Conservation (phyloP, 2,329 filamentous ascomycete genomes). For the Phialophora verrucosa region DNA sequence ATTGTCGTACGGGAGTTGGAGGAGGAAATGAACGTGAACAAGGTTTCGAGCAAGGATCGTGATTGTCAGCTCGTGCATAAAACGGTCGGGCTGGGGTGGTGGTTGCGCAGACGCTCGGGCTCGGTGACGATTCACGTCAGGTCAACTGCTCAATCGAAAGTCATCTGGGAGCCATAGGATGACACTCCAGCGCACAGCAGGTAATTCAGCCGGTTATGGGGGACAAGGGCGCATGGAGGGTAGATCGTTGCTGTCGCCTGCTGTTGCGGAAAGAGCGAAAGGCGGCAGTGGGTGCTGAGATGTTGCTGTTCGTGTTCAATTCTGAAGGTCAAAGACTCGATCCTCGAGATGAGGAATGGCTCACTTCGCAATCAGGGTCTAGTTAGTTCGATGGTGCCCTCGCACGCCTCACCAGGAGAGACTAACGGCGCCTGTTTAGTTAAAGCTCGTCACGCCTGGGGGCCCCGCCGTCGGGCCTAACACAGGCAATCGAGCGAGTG, state of each 20-base stretch:
- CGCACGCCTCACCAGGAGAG: constrained; percentile 2
- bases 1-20: constrained; percentile 1
- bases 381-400: neutral
- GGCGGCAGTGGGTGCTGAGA: constrained; percentile 8
- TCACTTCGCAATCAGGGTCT: constrained; percentile 12
- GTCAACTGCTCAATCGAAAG: constrained; percentile 16
- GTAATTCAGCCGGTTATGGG: neutral
- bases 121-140: constrained; percentile 23
- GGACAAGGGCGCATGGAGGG: constrained; percentile 17
- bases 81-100: constrained; percentile 14
- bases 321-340: neutral
- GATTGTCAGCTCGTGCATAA: constrained; percentile 28
- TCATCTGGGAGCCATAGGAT: constrained; percentile 4
- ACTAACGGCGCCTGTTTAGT: constrained; percentile 9
- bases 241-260: constrained; percentile 9
- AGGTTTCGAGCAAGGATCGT: constrained; percentile 21
- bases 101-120: constrained; percentile 27
- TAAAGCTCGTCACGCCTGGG: constrained; percentile 13
- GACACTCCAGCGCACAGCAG: constrained; percentile 9
- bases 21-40: constrained; percentile 18
- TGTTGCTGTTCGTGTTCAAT: neutral
- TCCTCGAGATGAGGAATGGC: constrained; percentile 2
- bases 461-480: constrained; percentile 9
- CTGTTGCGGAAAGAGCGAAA: constrained; percentile 13
- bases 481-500: constrained; percentile 16